Evolutionary conservation across 495 filamentous ascomycete species (phyloP), one percentile per base, ranked within the genome.

Genomic region (Xylaria longipes): DNA sequence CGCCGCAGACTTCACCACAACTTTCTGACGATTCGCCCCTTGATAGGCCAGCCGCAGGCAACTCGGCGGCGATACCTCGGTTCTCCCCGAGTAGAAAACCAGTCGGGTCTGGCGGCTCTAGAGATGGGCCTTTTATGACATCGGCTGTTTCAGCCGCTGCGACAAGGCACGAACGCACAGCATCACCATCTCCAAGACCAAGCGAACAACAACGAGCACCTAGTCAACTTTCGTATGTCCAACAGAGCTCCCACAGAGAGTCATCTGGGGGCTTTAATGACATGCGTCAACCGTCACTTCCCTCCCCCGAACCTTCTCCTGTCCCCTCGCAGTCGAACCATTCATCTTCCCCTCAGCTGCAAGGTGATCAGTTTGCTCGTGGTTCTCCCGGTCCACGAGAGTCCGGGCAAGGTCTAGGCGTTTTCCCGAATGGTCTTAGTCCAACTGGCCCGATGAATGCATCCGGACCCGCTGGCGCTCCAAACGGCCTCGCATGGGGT

Each of bases 1-100:
- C 72, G 12, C 57, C 74, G 20, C 73, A 46, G 15, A 64, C 70
- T 29, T 71, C 73, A 15, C 71, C 73, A 29, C 66, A 54, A 31
- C 58, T 68, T 33, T 71, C 76, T 48, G 68, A 68, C 6, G 69
- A 67, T 45, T 46, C 69, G 1, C 74, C 75, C 2, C 63, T 62
- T 33, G 73, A 77, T 27, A 48, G 29, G 35, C 48, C 68, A 17
- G 52, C 69, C n/a, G 25, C 41, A 27, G 50, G 67, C 11, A 73
- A 58, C 7, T 64, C 71, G 2, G 68, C 69, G 5, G 39, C 29
- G 0, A 62, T 54, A 35, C 31, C 54, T 33, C 75, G 77, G 1
- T 54, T 37, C 5, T 66, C 75, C n/a, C 77, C 75, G 20, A 77
- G 50, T n/a, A 74, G 77, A 65, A 77, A 79, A 33, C 77, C 77